Base-by-base conservation (phyloP, 2,329 filamentous ascomycete species). In the Hypoxylon sp. region DNA sequence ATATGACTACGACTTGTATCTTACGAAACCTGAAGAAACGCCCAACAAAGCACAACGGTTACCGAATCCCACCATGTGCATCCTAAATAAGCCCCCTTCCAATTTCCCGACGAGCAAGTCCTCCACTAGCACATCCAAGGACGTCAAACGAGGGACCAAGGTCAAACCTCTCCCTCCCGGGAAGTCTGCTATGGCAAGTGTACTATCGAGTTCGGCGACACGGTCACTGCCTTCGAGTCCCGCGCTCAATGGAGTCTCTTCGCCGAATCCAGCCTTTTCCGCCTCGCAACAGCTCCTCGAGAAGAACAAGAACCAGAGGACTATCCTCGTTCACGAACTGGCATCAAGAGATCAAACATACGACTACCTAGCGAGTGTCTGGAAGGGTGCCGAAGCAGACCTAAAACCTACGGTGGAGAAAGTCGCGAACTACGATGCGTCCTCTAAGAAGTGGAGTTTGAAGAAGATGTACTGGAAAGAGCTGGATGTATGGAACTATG, bases 401-500 rank as follows among this genome's bases (percentile, higher is more conserved):
- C 83, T 90, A 69, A 80, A 81, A 57, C 75, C 78, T 2, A 83
- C 83, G 0, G 76, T 90, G 11, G 80, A 84, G 50, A 90, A 89
- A 76, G 85, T 88, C 20, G 87, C 85, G 28, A 83, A 85, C 61
- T 81, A 82, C 56, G 80, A 84, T 61, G 67, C 80, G 3, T 75
- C 79, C 2, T 78, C 78, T 3, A 81, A 85, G 64, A 87, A 82
- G 68, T 90, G 85, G 82, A 77, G 79, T 32, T 76, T 90, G 70
- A 83, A 84, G 65, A 87, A 85, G 76, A 78, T 80, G 22, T 86
- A 82, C 66, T 90, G 84, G 83, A 89, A 84, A 75, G 88, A 90
- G 68, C 80, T 90, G 12, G 87, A 90, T 69, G 85, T 89, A 20
- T 90, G 85, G 83, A 84, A 82, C 61, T 89, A 88, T 74, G 78